Conservation (phyloP, 1,139 yeast species). For the Blastobotrys serpentis region DNA sequence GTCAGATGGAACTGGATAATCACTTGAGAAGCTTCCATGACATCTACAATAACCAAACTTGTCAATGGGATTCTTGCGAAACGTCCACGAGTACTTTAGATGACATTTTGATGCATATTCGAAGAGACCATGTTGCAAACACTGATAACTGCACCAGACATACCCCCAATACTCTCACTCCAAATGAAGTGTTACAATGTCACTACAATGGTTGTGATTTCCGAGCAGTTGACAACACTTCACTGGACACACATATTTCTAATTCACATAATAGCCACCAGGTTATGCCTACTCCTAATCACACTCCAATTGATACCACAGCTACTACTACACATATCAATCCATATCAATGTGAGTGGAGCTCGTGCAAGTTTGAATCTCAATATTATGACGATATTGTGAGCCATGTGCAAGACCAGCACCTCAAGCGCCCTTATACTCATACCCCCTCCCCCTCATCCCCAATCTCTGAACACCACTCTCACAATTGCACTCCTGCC, state of each 20-base stretch:
- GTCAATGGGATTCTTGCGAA: constrained; percentile 44
- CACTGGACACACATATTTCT: constrained; percentile 16
- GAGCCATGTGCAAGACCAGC: constrained; percentile 52
- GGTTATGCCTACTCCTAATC: constrained; percentile 1
- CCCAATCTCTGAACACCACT: no score
- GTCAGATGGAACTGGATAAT: constrained; percentile 33
- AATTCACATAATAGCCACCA: constrained; percentile 14
- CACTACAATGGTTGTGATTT: constrained; percentile 38
- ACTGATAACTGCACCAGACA: constrained; percentile 11
- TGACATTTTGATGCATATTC: constrained; percentile 38
- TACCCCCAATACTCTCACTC: constrained; percentile 11
- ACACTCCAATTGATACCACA: constrained; percentile 6
- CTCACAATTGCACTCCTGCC: no score
- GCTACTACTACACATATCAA: constrained; percentile 11
- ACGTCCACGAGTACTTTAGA: constrained; percentile 34
- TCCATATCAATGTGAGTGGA: constrained; percentile 66
- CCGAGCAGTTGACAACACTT: constrained; percentile 23
- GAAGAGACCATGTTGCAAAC: constrained; percentile 11
- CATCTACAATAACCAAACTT: constrained; percentile 22
- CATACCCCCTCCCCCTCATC: neutral
- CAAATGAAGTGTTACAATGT: constrained; percentile 27
- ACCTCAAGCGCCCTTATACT: neutral
- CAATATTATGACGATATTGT: constrained; percentile 53
- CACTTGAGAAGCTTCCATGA: constrained; percentile 29
- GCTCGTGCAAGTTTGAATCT: constrained; percentile 58